phyloP scores from a whole-genome alignment of 225 moss, liverwort and hornwort genomes.

The Pseudoscleropodium purum region DNA sequence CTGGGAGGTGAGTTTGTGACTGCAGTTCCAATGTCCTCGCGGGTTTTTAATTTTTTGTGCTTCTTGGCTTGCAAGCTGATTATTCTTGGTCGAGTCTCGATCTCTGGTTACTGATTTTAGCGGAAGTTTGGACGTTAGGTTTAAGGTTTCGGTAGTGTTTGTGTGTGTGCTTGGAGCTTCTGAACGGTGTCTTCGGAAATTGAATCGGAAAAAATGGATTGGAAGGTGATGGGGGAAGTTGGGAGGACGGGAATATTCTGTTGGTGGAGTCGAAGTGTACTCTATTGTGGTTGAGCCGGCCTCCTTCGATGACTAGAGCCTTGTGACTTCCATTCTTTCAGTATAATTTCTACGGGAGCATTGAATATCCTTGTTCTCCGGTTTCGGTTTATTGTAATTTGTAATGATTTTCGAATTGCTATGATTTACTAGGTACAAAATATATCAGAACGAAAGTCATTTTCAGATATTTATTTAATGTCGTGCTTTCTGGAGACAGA shows the following conservation, averaged over 20 bases:
- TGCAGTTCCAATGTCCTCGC: not conserved
- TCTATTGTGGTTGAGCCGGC: not conserved
- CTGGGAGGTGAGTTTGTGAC: not conserved
- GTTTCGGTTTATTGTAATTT: too few relatives aligned
- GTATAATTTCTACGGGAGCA: not conserved
- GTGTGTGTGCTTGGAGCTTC: not conserved
- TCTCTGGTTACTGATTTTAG: not conserved
- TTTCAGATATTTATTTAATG: not conserved
- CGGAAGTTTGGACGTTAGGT: not conserved
- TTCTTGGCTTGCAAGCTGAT: not conserved
- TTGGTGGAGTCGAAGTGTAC: not conserved
- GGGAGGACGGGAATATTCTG: not conserved
- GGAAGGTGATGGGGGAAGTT: too few relatives aligned
- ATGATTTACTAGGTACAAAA: not conserved
- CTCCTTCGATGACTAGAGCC: not conserved
- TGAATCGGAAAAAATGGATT: too few relatives aligned
- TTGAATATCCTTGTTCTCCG: not conserved
- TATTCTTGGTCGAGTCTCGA: not conserved
- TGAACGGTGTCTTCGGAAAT: not conserved
- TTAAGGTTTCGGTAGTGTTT: not conserved
- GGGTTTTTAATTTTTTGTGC: not conserved
- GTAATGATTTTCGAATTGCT: not conserved
- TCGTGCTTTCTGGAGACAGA: conserved; percentile 3
- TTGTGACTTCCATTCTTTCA: not conserved
- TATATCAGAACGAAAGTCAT: not conserved